phyloP scores from a whole-genome alignment of 176 grass and related monocot genomes.

The Eragrostis nindensis region DNA sequence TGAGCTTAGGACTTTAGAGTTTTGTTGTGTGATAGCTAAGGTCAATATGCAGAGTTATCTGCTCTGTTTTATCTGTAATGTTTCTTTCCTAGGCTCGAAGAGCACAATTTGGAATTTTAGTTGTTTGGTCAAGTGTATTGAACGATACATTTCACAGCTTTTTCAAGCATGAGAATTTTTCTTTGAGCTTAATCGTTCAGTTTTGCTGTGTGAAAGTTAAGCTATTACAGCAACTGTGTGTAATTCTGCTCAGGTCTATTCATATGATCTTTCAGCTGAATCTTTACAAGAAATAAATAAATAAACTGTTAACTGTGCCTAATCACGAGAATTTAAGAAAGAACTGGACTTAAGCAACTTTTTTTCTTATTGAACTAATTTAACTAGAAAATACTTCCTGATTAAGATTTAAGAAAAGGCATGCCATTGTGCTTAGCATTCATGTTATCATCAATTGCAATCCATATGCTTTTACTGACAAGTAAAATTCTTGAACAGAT shows the following conservation, averaged over 20 bases:
- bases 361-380: background rate
- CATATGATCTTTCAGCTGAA: background rate
- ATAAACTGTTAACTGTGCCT: background rate
- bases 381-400: background rate
- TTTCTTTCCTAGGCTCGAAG: background rate
- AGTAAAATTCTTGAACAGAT: slow-evolving; percentile 36
- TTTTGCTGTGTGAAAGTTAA: too few relatives aligned
- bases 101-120: background rate
- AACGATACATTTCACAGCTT: too few relatives aligned
- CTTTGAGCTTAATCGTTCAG: too few relatives aligned
- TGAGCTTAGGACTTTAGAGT: background rate
- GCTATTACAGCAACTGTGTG: background rate
- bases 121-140: background rate
- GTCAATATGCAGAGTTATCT: slow-evolving; percentile 57
- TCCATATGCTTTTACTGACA: slow-evolving; percentile 14
- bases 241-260: background rate
- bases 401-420: background rate
- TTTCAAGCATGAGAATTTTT: too few relatives aligned
- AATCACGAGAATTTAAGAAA: background rate
- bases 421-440: background rate
- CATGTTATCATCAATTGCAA: background rate
- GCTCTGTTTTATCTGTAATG: background rate
- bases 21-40: background rate
- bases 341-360: background rate
- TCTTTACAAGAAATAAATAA: background rate